Conservation (phyloP, 768 basidiomycete species). For the Leccinum subgranulosum region DNA sequence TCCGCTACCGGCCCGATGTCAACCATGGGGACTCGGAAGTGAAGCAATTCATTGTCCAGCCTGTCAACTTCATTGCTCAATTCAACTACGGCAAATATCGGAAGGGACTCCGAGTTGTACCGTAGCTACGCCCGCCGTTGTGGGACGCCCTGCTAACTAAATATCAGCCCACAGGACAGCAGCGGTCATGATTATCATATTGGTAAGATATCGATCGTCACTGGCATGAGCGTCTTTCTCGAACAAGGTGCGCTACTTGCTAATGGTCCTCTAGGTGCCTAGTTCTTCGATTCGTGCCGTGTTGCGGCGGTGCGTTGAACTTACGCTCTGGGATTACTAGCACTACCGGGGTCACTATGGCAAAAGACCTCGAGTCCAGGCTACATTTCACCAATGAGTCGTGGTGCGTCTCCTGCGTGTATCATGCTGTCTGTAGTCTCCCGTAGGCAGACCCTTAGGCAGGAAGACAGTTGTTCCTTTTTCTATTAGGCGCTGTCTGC, state of each 20-base stretch:
- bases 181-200: background rate
- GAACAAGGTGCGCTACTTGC: background rate
- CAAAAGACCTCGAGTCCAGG: conserved; percentile 3
- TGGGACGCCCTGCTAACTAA: background rate
- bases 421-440: background rate
- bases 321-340: background rate
- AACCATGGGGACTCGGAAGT: background rate
- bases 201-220: background rate
- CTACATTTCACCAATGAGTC: conserved; percentile 40
- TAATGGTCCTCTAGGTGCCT: background rate
- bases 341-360: background rate
- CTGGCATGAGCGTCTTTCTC: background rate
- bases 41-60: background rate
- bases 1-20: background rate
- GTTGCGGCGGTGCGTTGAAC: too few relatives aligned
- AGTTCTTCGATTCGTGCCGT: background rate
- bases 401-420: conserved; percentile 33
- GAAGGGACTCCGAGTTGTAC: background rate
- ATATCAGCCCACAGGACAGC: background rate
- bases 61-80: background rate
- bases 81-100: background rate
- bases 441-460: too few relatives aligned
- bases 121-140: background rate
- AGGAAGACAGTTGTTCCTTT: too few relatives aligned
- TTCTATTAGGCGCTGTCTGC: background rate